These are phyloP conservation scores for Trichoderma asperellum DNA, from an alignment of 2,329 filamentous ascomycete species.

Conservation along the genomic window DNA sequence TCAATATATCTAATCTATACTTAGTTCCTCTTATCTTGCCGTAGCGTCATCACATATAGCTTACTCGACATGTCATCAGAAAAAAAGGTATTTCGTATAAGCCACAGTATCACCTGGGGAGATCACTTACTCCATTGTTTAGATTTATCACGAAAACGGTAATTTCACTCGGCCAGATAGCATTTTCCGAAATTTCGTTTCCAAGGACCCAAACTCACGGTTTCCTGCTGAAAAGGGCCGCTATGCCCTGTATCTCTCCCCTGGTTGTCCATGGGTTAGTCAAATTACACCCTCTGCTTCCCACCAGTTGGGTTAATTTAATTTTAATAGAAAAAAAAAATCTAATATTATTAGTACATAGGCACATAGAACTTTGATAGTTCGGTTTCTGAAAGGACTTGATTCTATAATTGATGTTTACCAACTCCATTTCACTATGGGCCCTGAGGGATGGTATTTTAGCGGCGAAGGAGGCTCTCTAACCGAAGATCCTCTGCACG, in stretches of 20 bases:
- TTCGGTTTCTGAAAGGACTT: slow-evolving; percentile 72
- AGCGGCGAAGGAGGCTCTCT: slow-evolving; percentile 51
- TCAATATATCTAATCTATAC: background rate
- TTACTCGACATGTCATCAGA: background rate
- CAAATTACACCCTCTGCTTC: background rate
- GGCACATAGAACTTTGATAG: slow-evolving; percentile 76
- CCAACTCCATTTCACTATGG: slow-evolving; percentile 70
- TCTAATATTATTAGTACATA: slow-evolving; percentile 15
- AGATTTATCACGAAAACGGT: slow-evolving; percentile 46
- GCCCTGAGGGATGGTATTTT: slow-evolving; percentile 59
- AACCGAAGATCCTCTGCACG: slow-evolving; percentile 64
- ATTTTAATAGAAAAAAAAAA: fast-evolving
- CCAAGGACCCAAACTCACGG: slow-evolving; percentile 51
- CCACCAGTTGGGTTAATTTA: background rate
- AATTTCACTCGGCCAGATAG: slow-evolving; percentile 58
- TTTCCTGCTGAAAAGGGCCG: slow-evolving; percentile 63
- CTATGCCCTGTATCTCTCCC: slow-evolving; percentile 65
- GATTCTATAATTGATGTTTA: slow-evolving; percentile 70
- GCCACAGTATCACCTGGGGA: background rate
- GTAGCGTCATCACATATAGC: background rate
- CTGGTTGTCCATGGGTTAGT: slow-evolving; percentile 65
- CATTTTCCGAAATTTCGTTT: slow-evolving; percentile 60
- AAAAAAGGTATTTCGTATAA: background rate
- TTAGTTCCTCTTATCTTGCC: background rate
- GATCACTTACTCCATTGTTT: background rate